These are phyloP conservation scores for Bretschneidera sinensis DNA, from an alignment of 345 rosid species.

Conservation along the genomic window DNA sequence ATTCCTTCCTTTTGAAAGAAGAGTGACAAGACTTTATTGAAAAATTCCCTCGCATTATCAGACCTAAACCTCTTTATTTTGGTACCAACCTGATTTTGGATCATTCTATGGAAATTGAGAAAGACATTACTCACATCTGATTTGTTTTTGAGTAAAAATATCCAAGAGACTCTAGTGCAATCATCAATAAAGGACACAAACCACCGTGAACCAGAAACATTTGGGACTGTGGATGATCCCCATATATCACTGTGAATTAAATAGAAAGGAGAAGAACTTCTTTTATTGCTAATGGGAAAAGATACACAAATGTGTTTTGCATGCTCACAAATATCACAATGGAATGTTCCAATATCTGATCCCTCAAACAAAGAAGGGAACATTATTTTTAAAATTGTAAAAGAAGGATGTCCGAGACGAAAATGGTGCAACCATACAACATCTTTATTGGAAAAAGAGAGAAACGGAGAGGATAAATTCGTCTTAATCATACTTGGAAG, in stretches of 20 bases:
- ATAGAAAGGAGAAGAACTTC: not conserved
- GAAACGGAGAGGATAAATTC: not conserved
- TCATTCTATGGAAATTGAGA: too few relatives aligned
- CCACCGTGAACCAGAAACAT: not conserved
- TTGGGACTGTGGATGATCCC: not conserved
- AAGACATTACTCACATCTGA: too few relatives aligned
- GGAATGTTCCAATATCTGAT: not conserved
- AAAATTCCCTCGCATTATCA: not conserved
- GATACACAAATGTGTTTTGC: not conserved
- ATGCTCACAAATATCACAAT: conserved; percentile 9
- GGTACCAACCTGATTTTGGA: too few relatives aligned
- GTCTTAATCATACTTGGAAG: too few relatives aligned
- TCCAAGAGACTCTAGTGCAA: not conserved
- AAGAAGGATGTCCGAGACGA: not conserved
- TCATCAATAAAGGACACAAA: conserved; percentile 2
- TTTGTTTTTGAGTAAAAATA: too few relatives aligned
- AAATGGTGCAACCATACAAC: not conserved
- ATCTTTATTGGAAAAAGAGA: not conserved
- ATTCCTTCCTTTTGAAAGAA: not conserved
- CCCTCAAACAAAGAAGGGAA: conserved; percentile 5
- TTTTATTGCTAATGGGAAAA: conserved; percentile 9
- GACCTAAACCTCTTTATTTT: too few relatives aligned
- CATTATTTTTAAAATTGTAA: not conserved
- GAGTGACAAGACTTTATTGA: not conserved
- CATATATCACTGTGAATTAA: too few relatives aligned